Conservation (phyloP, 192 early-diverging fungal species). For the Backusella australiensis region DNA sequence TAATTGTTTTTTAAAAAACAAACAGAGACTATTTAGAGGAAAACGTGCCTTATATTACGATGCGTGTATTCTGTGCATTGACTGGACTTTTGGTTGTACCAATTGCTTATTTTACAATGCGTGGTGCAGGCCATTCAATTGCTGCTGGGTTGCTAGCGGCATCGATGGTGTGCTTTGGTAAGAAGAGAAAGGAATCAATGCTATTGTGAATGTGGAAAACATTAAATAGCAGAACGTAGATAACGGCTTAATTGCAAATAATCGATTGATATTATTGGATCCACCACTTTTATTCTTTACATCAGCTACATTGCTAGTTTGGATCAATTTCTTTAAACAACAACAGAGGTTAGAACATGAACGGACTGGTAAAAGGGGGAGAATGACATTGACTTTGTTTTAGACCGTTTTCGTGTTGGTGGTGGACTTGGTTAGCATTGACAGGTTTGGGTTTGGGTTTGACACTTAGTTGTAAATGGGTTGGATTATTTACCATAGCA, state of each 20-base stretch:
- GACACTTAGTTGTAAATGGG: slow-evolving; percentile 87
- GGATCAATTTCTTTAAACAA: slow-evolving; percentile 85
- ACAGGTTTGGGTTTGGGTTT: slow-evolving; percentile 83
- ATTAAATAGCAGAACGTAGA: slow-evolving; percentile 45
- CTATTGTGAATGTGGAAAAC: neutral
- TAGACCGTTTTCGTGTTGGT: slow-evolving; percentile 71
- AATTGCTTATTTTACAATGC: slow-evolving; percentile 79
- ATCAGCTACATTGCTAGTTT: slow-evolving; percentile 72
- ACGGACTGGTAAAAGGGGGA: neutral
- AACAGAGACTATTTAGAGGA: slow-evolving; percentile 80
- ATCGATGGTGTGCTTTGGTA: slow-evolving; percentile 79
- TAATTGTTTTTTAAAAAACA: neutral
- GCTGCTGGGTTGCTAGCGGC: slow-evolving; percentile 75
- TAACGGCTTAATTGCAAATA: slow-evolving; percentile 87
- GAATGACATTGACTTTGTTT: no score
- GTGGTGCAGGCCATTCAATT: slow-evolving; percentile 75
- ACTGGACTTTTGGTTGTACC: slow-evolving; percentile 82
- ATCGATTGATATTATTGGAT: slow-evolving; percentile 89
- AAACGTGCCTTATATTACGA: slow-evolving; percentile 85
- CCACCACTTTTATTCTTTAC: slow-evolving; percentile 89
- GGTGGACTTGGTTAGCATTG: slow-evolving; percentile 86
- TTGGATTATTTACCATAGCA: slow-evolving; percentile 90
- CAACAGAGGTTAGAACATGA: slow-evolving; percentile 7
- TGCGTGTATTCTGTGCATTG: slow-evolving; percentile 77
- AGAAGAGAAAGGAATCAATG: neutral